These are phyloP conservation scores for Mortierella hygrophila DNA, from an alignment of 192 early-diverging fungal species.

Conservation along the genomic window DNA sequence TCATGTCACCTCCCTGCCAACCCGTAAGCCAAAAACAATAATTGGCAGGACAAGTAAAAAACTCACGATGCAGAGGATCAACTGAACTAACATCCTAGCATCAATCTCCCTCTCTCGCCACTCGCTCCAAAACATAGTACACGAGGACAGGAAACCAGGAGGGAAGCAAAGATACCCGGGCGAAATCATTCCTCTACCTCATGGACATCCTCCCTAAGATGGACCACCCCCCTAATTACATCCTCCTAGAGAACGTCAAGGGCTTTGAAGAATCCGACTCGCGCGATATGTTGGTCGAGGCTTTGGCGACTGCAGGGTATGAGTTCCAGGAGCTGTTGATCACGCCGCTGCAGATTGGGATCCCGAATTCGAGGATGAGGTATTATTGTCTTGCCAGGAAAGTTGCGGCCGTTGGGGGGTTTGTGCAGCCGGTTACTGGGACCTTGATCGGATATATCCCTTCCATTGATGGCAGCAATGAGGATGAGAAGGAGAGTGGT, in stretches of 20 bases:
- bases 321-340: slow-evolving; percentile 80
- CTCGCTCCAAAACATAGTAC: slow-evolving; percentile 47
- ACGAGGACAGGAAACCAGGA: slow-evolving; percentile 78
- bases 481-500: background rate
- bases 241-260: slow-evolving; percentile 87
- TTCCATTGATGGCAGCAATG: slow-evolving; percentile 3
- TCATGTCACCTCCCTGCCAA: slow-evolving; percentile 89
- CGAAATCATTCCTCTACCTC: slow-evolving; percentile 82
- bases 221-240: slow-evolving; percentile 66
- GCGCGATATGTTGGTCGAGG: slow-evolving; percentile 20
- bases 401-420: slow-evolving; percentile 41
- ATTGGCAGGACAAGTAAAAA: too few relatives aligned
- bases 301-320: slow-evolving; percentile 65
- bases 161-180: slow-evolving; percentile 78
- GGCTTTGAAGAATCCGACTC: slow-evolving; percentile 76
- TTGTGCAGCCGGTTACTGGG: slow-evolving; percentile 53
- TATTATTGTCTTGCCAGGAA: slow-evolving; percentile 76
- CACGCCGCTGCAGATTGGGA: slow-evolving; percentile 79
- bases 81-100: background rate
- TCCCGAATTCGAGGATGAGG: slow-evolving; percentile 84
- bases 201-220: slow-evolving; percentile 74
- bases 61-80: background rate
- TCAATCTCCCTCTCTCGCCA: background rate
- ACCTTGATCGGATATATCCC: slow-evolving; percentile 61
- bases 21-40: slow-evolving; percentile 50